A percentile compares a stretch with the other conserved stretches of the same genome.
These are phyloP conservation scores for Corymbia calophylla DNA, from an alignment of 441 rosid genomes.

Conservation along the genomic window DNA sequence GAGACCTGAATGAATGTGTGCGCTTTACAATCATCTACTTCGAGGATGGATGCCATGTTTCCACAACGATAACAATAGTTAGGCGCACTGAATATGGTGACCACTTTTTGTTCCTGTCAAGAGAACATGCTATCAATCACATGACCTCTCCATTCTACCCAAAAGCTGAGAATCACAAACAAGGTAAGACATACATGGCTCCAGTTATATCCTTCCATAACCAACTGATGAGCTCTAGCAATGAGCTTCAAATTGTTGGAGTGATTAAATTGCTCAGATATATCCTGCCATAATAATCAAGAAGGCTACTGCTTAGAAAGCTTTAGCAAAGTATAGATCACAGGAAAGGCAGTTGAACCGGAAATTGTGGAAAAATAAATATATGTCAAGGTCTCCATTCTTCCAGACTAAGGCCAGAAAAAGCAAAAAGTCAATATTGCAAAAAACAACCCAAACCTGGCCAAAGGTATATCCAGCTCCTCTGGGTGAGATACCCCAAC, in stretches of 20 bases:
- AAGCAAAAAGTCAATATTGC: background rate
- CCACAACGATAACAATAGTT: constrained; percentile 94
- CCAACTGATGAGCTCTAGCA: constrained; percentile 94
- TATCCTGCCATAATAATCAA: constrained; percentile 37
- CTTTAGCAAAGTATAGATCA: background rate
- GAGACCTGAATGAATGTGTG: constrained; percentile 90
- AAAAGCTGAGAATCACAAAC: background rate
- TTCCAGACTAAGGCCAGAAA: background rate
- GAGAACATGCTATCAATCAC: background rate
- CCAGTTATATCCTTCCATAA: constrained; percentile 98
- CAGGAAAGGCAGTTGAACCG: background rate
- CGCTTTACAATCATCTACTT: constrained; percentile 88
- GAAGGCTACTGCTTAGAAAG: background rate
- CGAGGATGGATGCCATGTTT: constrained; percentile 93
- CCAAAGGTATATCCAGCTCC: constrained; percentile 98
- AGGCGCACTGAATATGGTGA: constrained; percentile 92
- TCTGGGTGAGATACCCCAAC: constrained; percentile 97
- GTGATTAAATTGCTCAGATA: constrained; percentile 93
- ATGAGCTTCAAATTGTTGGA: constrained; percentile 81
- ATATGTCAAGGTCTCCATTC: background rate
- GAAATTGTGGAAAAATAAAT: background rate
- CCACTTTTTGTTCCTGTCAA: constrained; percentile 88
- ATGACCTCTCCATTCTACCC: background rate
- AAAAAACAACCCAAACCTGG: constrained; percentile 39
- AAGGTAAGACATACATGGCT: constrained; percentile 52